Base-by-base conservation (phyloP, 768 basidiomycete species). In the Amanita rimosa region DNA sequence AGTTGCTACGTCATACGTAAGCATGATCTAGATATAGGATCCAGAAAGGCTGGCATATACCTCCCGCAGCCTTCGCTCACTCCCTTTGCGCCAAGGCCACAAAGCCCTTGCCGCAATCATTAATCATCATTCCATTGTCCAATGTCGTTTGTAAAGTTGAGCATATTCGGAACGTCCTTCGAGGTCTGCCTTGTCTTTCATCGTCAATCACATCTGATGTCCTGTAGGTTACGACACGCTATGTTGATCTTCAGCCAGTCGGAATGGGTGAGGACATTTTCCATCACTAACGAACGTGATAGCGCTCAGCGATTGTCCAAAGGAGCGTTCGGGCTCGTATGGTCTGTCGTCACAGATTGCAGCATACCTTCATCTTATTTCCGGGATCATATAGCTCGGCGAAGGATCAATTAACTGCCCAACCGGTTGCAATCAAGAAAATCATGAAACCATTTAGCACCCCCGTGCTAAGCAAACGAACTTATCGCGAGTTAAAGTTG, bases 361-460 rank as follows among this genome's bases (percentile, higher is more conserved):
- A 27, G 48, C 44, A 4, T 29, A 47, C 53, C 22, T 38, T 34
- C 47, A 46, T 52, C 35, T 19, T 48, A 44, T 44, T 8, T 46
- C 49, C 37, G 9, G 29, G 35, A 33, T 51, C 35, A 46, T 34
- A 19, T 57, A 95, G 93, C 60, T 94, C 92, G 14, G 86, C 91
- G 29, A 94, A 93, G 66, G 89, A 95, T 64, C 94, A 97, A 66
- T 79, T 98, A 48, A 95, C 92, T 7, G 86, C 81, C 36, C 79
- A 91, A 40, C 87, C 90, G 14, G 94, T 95, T 50, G 96, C 96
- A 60, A 94, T 99, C 73, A 99, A 99, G 80, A 98, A 98, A 81
- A 99, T 98, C 73, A 98, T 98, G 95, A 99, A 99, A 67, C 96
- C 96, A 6, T 99, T 99, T 71, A 89, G 86, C 63, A 97, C 96